These are phyloP conservation scores for Daedaleopsis sinensis DNA, from an alignment of 768 basidiomycete species.

Conservation along the genomic window DNA sequence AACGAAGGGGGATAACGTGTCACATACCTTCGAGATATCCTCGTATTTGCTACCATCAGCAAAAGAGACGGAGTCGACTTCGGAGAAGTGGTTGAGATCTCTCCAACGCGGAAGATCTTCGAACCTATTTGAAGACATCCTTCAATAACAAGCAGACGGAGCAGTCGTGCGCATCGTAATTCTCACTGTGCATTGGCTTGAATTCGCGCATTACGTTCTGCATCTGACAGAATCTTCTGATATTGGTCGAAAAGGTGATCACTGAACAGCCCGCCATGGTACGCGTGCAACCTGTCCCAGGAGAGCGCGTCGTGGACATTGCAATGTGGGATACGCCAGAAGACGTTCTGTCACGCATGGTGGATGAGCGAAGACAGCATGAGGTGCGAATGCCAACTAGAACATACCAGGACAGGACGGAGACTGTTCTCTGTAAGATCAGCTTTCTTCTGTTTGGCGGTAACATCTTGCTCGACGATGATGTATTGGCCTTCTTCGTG, in stretches of 20 bases:
- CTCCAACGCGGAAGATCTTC: background rate
- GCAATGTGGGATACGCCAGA: slow-evolving; percentile 8
- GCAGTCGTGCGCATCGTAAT: too few relatives aligned
- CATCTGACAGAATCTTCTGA: background rate
- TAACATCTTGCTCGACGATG: background rate
- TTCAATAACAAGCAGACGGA: background rate
- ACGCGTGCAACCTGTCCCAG: slow-evolving; percentile 18
- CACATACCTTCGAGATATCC: slow-evolving; percentile 4
- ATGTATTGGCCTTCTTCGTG: background rate
- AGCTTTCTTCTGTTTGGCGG: background rate
- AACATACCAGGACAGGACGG: background rate
- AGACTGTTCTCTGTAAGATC: too few relatives aligned
- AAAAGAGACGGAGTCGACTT: background rate
- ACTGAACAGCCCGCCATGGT: slow-evolving; percentile 15
- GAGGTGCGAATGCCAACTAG: background rate
- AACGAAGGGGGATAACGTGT: background rate
- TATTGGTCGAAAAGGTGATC: slow-evolving; percentile 13
- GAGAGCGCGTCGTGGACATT: slow-evolving; percentile 16
- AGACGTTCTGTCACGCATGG: slow-evolving; percentile 3
- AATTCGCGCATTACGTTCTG: background rate
- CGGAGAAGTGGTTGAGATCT: background rate
- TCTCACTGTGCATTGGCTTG: background rate
- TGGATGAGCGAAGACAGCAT: background rate
- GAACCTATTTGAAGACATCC: background rate
- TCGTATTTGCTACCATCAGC: slow-evolving; percentile 6